A percentile compares a stretch with the other conserved stretches of the same genome.
These are phyloP conservation scores for Tylopilus subfusipes DNA, from an alignment of 768 basidiomycete species.

Conservation along the genomic window DNA sequence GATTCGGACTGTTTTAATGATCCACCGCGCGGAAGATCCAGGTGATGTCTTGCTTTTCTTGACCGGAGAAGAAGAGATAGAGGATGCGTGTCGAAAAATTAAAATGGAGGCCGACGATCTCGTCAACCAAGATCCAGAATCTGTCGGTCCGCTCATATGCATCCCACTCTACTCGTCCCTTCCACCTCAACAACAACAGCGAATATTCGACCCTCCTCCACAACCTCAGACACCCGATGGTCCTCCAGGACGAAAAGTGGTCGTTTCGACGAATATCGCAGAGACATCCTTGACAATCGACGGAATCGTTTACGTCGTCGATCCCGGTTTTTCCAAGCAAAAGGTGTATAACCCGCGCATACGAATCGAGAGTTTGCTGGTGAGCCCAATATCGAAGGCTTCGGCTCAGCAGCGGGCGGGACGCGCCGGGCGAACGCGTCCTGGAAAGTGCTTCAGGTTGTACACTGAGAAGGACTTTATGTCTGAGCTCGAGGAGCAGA, in stretches of 20 bases:
- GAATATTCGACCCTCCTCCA: conserved; percentile 92
- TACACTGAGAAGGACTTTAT: conserved; percentile 99
- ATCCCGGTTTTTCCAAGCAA: conserved; percentile 96
- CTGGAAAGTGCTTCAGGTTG: conserved; percentile 95
- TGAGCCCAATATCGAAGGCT: conserved; percentile 95
- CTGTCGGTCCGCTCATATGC: conserved; percentile 84
- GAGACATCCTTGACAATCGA: conserved; percentile 98
- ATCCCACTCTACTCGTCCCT: conserved; percentile 95
- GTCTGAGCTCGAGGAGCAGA: conserved; percentile 94
- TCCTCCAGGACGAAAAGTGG: conserved; percentile 88
- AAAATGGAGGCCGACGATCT: conserved; percentile 88
- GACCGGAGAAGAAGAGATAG: conserved; percentile 98
- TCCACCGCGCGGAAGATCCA: conserved; percentile 90
- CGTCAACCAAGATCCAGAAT: conserved; percentile 59
- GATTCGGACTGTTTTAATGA: conserved; percentile 94
- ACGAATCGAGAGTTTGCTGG: conserved; percentile 89
- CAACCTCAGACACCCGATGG: conserved; percentile 55
- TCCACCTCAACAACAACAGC: conserved; percentile 91
- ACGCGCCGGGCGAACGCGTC: conserved; percentile 92
- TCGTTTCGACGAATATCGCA: conserved; percentile 95
- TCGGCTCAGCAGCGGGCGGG: conserved; percentile 95
- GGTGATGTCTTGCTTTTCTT: conserved; percentile 94
- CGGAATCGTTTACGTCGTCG: conserved; percentile 99
- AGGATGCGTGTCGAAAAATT: conserved; percentile 93
- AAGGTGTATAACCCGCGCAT: conserved; percentile 98